Conservation (phyloP, 2,329 filamentous ascomycete species). For the Cryphonectria naterciae region DNA sequence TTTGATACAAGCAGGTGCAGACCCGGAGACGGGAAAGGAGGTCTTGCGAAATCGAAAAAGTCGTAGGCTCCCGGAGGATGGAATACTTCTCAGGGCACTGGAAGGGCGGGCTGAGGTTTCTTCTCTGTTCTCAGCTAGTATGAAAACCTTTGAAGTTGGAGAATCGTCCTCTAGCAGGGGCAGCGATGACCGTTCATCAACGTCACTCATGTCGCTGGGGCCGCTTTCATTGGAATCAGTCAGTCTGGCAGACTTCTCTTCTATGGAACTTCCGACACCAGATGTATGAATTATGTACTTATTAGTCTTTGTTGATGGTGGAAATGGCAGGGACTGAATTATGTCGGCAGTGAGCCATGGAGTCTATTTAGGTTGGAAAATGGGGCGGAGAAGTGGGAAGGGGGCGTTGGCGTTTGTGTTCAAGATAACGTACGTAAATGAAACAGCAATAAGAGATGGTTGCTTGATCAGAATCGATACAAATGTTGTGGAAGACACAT, state of each 20-base stretch:
- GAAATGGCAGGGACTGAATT: background rate
- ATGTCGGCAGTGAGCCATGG: background rate
- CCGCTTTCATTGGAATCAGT: background rate
- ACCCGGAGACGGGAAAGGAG: background rate
- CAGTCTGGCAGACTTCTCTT: background rate
- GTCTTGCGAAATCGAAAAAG: background rate
- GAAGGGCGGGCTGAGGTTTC: constrained; percentile 8
- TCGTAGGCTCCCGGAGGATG: background rate
- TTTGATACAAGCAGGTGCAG: constrained; percentile 12
- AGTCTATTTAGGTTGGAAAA: too few relatives aligned
- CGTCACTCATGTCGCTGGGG: background rate
- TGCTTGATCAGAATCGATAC: too few relatives aligned
- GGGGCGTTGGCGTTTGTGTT: too few relatives aligned
- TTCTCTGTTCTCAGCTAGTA: background rate
- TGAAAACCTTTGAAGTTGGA: background rate
- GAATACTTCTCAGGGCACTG: constrained; percentile 9
- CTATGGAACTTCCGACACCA: background rate
- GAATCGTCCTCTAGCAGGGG: background rate
- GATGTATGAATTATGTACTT: background rate
- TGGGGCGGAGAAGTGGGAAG: too few relatives aligned
- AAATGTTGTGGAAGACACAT: too few relatives aligned
- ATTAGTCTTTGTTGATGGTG: too few relatives aligned
- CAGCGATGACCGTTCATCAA: constrained; percentile 16
- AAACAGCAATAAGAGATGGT: too few relatives aligned
- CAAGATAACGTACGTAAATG: too few relatives aligned